phyloP scores from a whole-genome alignment of 177 flowering plant genomes.

The Telopea speciosissima region DNA sequence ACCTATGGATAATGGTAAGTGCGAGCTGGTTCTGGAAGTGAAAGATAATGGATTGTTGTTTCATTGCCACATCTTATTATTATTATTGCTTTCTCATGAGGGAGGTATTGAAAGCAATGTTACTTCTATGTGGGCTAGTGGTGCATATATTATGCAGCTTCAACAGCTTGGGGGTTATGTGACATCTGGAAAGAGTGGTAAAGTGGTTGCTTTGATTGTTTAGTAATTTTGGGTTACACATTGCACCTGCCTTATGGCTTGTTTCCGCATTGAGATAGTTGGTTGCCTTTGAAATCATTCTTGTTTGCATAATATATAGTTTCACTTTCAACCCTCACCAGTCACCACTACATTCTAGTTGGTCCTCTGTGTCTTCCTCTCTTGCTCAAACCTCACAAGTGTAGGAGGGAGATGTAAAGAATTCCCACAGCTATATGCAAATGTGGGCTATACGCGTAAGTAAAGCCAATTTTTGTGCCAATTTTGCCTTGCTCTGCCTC shows the following conservation, averaged over 20 bases:
- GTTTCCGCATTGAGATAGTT: background rate
- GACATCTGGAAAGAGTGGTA: slow-evolving; percentile 21
- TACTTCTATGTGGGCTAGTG: background rate
- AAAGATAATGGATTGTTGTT: slow-evolving; percentile 17
- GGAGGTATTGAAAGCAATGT: background rate
- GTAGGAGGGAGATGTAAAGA: background rate
- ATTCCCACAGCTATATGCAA: background rate
- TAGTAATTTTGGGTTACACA: slow-evolving; percentile 6
- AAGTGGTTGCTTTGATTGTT: slow-evolving; percentile 6
- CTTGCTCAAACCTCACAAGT: background rate
- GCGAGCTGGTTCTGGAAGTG: background rate
- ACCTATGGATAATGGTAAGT: slow-evolving; percentile 8
- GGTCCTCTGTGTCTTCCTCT: background rate
- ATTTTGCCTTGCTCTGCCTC: too few relatives aligned
- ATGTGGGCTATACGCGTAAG: background rate
- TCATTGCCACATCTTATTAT: slow-evolving; percentile 14
- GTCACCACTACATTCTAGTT: background rate
- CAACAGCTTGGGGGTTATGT: slow-evolving; percentile 2
- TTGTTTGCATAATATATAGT: background rate
- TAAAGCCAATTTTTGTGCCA: background rate
- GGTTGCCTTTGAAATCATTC: background rate
- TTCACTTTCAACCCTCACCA: background rate
- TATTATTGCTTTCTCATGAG: too few relatives aligned
- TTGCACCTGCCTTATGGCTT: slow-evolving; percentile 10
- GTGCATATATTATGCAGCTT: background rate